A percentile compares a stretch with the other conserved stretches of the same genome.
These are phyloP conservation scores for Pleurozium schreberi DNA, from an alignment of 225 moss, liverwort and hornwort genomes.

Conservation along the genomic window DNA sequence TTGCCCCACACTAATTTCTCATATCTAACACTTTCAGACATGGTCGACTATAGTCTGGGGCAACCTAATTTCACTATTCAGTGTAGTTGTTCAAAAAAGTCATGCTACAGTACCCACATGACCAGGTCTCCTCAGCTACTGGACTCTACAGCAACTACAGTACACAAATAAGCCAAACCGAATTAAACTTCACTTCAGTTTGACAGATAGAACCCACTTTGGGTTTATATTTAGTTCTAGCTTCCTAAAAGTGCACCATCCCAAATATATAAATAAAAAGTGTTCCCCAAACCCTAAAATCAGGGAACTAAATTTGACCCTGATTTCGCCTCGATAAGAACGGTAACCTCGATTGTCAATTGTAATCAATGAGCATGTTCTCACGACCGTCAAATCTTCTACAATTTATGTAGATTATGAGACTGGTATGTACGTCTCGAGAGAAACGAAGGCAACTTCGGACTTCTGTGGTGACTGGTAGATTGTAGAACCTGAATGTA, in stretches of 20 bases:
- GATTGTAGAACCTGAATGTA: not conserved
- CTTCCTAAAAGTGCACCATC: not conserved
- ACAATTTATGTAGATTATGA: not conserved
- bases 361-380: not conserved
- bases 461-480: not conserved
- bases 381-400: not conserved
- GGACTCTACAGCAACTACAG: not conserved
- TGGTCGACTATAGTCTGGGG: no score
- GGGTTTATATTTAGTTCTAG: not conserved
- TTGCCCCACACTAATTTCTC: no score
- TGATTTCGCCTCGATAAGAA: not conserved
- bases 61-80: no score
- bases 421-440: not conserved
- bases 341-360: not conserved
- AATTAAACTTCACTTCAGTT: not conserved
- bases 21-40: no score
- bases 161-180: not conserved
- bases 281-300: conserved; percentile 17
- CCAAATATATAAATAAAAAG: not conserved
- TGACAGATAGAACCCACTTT: not conserved
- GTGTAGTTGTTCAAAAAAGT: no score
- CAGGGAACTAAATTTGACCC: not conserved
- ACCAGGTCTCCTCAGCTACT: not conserved
- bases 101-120: not conserved
- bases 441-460: not conserved